A percentile compares a stretch with the other conserved stretches of the same genome.
Evolutionary conservation across 2,329 filamentous ascomycete species (phyloP).

Genomic region (Aspergillus oerlinghausenensis): DNA sequence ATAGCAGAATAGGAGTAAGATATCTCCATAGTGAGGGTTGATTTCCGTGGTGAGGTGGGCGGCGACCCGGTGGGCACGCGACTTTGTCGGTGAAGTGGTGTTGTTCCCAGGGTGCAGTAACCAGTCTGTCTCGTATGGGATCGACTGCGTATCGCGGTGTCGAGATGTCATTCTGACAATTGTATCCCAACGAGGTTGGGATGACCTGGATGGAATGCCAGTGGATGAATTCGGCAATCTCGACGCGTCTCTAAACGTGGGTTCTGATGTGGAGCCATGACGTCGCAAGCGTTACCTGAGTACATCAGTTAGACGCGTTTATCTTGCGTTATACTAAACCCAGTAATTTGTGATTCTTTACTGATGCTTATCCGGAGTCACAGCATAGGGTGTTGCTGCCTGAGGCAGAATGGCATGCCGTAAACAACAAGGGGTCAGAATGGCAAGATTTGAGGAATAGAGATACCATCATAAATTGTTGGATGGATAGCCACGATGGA

Average conservation of each 20-base stretch:
- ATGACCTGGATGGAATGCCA: not conserved
- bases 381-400: too few relatives aligned
- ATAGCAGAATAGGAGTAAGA: conserved; percentile 68
- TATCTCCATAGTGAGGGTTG: conserved; percentile 59
- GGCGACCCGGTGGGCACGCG: not conserved
- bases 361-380: too few relatives aligned
- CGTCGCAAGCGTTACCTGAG: not conserved
- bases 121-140: not conserved
- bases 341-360: too few relatives aligned
- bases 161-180: not conserved
- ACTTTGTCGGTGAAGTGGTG: not conserved
- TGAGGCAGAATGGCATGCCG: too few relatives aligned
- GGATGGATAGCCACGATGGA: too few relatives aligned
- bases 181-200: not conserved
- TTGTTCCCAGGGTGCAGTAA: not conserved
- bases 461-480: too few relatives aligned
- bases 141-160: not conserved
- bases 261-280: not conserved
- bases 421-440: too few relatives aligned
- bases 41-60: conserved; percentile 42
- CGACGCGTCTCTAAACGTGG: too few relatives aligned
- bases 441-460: too few relatives aligned
- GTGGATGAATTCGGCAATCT: not conserved
- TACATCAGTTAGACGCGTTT: too few relatives aligned
- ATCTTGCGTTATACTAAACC: too few relatives aligned